Base-by-base conservation (phyloP, 441 rosid species). In the Gossypium trilobum region DNA sequence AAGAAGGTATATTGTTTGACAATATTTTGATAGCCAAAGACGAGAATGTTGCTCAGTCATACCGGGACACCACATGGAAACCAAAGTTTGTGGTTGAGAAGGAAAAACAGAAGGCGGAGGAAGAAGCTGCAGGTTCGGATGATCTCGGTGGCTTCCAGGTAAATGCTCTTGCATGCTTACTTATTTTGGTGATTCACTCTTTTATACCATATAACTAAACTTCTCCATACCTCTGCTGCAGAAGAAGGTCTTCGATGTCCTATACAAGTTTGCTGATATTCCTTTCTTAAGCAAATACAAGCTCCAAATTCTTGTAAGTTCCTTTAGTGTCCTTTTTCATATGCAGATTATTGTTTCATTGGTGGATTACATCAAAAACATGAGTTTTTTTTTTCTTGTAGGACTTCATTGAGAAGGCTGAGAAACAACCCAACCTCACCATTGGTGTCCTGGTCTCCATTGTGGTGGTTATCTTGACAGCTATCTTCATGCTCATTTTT, bases 1-100 rank as follows among this genome's bases (percentile, higher is more conserved):
- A 92, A 80, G 95, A 94, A 52, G 99, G 99, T 51, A 85, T 94
- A 54, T 77, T 92, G 85, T 94, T 94, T 68, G 99, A 89, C 80
- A 91, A 94, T 76, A 78, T 94, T 27, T 77, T 94, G 94, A 90
- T 94, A 58, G 72, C 96, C 0, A 85, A 87, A 56, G 86, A 86
- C 20, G 97, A 90, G 85, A 88, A 85, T 80, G 87, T 77, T 59
- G 97, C 97, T 3, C 80, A 81, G 71, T 76, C 87, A 11, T 82
- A 80, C 73, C 73, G 90, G 44, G 83, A 84, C 70, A 82, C 85
- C 1, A 56, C 83, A 8, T 92, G 99, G 99, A 92, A 85, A 71
- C 90, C 94, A 0, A 94, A 94, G 80, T 88, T 85, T 22, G 89
- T 85, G 5, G 73, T 63, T 44, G 98, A 93, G 86, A 90, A 90